Base-by-base conservation (phyloP, 2,329 filamentous ascomycete species). In the Boeremia lycopersici region DNA sequence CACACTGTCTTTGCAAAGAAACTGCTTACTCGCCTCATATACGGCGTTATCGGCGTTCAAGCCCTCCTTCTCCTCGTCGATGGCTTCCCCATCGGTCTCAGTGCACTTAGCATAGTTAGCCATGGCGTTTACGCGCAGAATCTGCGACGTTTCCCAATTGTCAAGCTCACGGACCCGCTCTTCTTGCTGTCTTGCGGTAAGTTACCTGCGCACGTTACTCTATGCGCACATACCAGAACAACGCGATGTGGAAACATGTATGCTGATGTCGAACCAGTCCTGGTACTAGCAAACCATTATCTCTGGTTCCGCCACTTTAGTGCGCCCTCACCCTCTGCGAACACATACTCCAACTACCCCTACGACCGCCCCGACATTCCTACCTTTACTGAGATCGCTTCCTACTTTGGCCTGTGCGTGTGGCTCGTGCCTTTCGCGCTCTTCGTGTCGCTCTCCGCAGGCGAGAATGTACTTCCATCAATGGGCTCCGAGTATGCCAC, bases 221-320 rank as follows among this genome's bases (percentile, higher is more conserved):
- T 3, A 9, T 23, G n/a, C 26, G 4, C 39, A 4, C 3, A 11
- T 11, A 9, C 2, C 6, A n/a, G 39, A 40, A n/a, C 4, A 5
- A 26, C 2, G 13, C 11, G 9, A 26, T 28, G 15, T 13, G 15
- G 17, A 42, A 3, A 19, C 30, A 15, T 26, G 3, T n/a, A 42
- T 54, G 39, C 52, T 62, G 26, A 65, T 34, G 11, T 17, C 33
- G 25, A 6, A 19, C 15, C 54, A 91, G 87, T 86, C 2, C 83
- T 98, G 30, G 95, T 99, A 10, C 81, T 96, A 2, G 67, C 89
- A 31, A 96, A 99, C 76, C 95, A 99, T 75, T 97, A 91, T 77
- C 81, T 96, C 45, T 99, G 95, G 93, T 98, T 99, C 81, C 86
- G 85, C 52, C 88, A 98, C 77, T 99, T 99, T 76, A 93, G 89